Evolutionary conservation across 129 eudicot species (phyloP), one percentile per base, ranked within the genome.

Genomic region (Heracleum sosnowskyi): DNA sequence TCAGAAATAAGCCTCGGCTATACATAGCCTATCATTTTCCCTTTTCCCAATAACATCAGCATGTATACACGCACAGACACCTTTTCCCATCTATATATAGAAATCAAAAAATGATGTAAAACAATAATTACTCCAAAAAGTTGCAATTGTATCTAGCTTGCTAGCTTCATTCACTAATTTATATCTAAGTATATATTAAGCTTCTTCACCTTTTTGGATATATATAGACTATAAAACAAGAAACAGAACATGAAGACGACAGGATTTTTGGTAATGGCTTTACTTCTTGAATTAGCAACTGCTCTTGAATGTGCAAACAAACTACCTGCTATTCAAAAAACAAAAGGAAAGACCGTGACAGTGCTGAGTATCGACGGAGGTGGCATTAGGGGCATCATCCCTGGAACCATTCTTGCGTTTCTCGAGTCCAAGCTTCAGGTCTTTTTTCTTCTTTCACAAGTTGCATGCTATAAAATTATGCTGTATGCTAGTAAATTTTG

Each of bases 391-490:
- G 97, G 97, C 77, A 83, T 91, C 49, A 82, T 91, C 34, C 93
- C 97, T 0, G 89, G 76, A 80, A 83, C 86, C 74, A 6, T 89
- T 51, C 88, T 89, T 31, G 80, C 90, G 15, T 89, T 86, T 79
- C 97, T 91, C 42, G 97, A 91, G 79, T 77, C 89, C 46, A 86
- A 87, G 81, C 90, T 89, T 62, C 90, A 89, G 90, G 94, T 91
- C n/a, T 24, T 0, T 5, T 37, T 1, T 11, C 49, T 39, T 22
- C 49, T 22, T 11, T 18, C 31, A 24, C 31, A 0, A 24, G 3
- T 11, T 33, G 24, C 20, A 66, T 33, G 20, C 70, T 64, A 11
- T 64, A 3, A 3, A 29, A 29, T 1, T 31, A 1, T 62, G 5
- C 31, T 1, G 1, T 4, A 33, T 28, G 69, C 36, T 2, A 28